phyloP scores from a whole-genome alignment of 441 rosid genomes.

The Aleurites moluccanus region DNA sequence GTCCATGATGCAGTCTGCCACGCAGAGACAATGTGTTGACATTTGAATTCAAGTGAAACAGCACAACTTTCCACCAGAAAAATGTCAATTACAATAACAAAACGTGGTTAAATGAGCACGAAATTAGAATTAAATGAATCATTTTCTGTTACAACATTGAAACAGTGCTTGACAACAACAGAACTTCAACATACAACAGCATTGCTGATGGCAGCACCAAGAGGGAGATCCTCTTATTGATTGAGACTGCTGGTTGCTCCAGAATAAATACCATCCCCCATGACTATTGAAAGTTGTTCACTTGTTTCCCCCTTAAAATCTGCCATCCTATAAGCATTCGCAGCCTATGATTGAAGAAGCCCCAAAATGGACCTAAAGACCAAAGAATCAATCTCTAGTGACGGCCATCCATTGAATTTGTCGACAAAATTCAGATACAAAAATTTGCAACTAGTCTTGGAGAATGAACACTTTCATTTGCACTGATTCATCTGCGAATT shows the following conservation, averaged over 20 bases:
- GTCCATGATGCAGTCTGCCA: too few relatives aligned
- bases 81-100: neutral
- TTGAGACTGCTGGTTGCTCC: constrained; percentile 11
- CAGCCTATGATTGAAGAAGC: constrained; percentile 11
- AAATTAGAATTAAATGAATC: constrained; percentile 25
- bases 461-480: constrained; percentile 50
- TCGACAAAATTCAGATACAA: constrained; percentile 31
- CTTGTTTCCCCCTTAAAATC: constrained; percentile 14
- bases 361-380: constrained; percentile 35
- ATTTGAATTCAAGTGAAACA: neutral
- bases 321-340: constrained; percentile 17
- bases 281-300: constrained; percentile 8
- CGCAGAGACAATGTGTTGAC: too few relatives aligned
- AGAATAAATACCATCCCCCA: neutral
- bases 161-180: constrained; percentile 14
- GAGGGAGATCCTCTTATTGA: constrained; percentile 21
- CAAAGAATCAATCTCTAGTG: constrained; percentile 29
- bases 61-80: neutral
- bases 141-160: constrained; percentile 15
- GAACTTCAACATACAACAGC: constrained; percentile 24
- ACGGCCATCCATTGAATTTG: constrained; percentile 18
- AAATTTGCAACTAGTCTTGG: constrained; percentile 17
- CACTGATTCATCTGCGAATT: constrained; percentile 65
- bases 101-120: neutral
- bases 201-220: constrained; percentile 18